A percentile compares a stretch with the other conserved stretches of the same genome.
Evolutionary conservation across 768 basidiomycete genomes (phyloP).

Genomic region (Lactarius hatsudake): DNA sequence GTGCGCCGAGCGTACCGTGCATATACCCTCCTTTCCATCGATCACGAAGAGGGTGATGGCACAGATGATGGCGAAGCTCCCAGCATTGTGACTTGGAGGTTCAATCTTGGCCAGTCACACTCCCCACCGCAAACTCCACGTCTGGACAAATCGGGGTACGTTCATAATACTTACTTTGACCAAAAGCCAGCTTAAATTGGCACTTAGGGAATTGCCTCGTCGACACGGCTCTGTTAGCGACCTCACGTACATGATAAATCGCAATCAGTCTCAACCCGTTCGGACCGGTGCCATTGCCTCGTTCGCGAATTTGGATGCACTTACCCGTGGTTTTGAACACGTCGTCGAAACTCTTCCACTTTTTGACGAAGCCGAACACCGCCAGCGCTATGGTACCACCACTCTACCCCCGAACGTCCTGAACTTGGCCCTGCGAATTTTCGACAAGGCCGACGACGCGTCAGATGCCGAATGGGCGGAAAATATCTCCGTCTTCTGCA

Average conservation of each 20-base stretch:
- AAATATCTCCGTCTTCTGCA: constrained; percentile 67
- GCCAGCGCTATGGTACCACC: constrained; percentile 68
- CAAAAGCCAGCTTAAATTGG: constrained; percentile 7
- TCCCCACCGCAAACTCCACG: constrained; percentile 84
- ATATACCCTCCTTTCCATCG: constrained; percentile 86
- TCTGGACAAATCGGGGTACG: constrained; percentile 47
- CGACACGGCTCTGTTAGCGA: constrained; percentile 95
- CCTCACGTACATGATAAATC: constrained; percentile 86
- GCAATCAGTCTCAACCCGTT: constrained; percentile 82
- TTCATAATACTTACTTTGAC: constrained; percentile 1
- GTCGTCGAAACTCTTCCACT: constrained; percentile 70
- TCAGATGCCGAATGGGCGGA: constrained; percentile 74
- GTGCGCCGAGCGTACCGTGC: constrained; percentile 94
- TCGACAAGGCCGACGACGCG: constrained; percentile 76
- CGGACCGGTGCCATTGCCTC: constrained; percentile 91
- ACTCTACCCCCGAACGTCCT: constrained; percentile 87
- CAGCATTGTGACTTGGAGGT: constrained; percentile 85
- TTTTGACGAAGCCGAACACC: constrained; percentile 70
- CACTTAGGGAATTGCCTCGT: constrained; percentile 49
- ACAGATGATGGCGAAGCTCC: constrained; percentile 81
- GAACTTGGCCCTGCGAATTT: constrained; percentile 89
- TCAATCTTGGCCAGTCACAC: constrained; percentile 88
- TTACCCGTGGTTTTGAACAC: constrained; percentile 71
- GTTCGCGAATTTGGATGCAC: constrained; percentile 70
- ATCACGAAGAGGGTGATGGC: constrained; percentile 91